Evolutionary conservation across 108 stramenopile species (phyloP), one percentile per base, ranked within the genome.

Genomic region (Parietichytrium sp.): DNA sequence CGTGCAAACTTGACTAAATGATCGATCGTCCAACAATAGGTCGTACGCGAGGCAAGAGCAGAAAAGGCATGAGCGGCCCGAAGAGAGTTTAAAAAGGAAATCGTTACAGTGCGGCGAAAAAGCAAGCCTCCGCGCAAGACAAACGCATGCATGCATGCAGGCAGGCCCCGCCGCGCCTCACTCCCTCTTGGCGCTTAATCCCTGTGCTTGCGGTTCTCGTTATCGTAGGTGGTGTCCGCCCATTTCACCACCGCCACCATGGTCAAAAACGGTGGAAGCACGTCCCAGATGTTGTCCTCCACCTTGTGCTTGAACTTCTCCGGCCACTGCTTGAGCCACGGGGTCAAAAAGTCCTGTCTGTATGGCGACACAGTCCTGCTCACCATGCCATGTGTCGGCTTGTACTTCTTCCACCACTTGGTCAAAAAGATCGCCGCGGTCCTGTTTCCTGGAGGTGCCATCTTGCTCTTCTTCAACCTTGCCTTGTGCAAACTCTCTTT

Each of bases 251-350:
- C 45, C 38, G 38, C 61, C 2, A 72, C 18, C 16, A 72, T 10
- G 33, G 45, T 38, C 10, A 72, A 42, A n/a, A 72, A 16, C 38
- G 29, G 38, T 1, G 61, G 61, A 38, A 33, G 38, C 10, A 72
- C 61, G 20, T 72, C 61, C 38, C 36, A 20, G 13, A 72, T 31
- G 61, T 72, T 72, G 61, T 72, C 61, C 33, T 33, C n/a, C 38
- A 72, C 23, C 61, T 72, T 72, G 61, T 72, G 61, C 25, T 72
- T 72, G 38, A 72, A 45, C 61, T 72, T 72, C 61, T 72, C 61
- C 61, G 61, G 61, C 61, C 61, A 72, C 38, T 33, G 36, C 61
- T 72, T 72, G 38, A 72, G 38, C 61, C 61, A 72, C 29, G 61
- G 61, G 61, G 61, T 45, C 38, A 72, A 45, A 72, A 72, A 72